Percentiles rank a stretch among this genome's conserved stretches.
phyloP scores from a whole-genome alignment of 2,329 filamentous ascomycete species.

The Aureobasidium musti region DNA sequence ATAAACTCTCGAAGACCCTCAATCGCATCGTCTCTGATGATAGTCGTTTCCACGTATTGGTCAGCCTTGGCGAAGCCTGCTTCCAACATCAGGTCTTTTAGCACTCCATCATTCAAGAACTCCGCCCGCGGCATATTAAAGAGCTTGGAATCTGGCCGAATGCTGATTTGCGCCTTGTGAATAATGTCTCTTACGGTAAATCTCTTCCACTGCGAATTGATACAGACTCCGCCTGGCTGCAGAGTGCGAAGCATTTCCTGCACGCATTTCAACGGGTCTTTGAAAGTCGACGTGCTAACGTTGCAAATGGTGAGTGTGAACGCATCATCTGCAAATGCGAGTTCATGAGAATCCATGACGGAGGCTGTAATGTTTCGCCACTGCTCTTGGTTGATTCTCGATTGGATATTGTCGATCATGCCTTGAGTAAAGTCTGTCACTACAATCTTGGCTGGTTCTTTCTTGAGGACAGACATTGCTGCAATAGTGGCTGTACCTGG shows the following conservation, averaged over 20 bases:
- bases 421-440: slow-evolving; percentile 7
- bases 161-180: not conserved
- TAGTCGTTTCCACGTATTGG: slow-evolving; percentile 1
- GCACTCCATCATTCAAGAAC: slow-evolving; percentile 7
- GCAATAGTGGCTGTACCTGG: slow-evolving; percentile 12
- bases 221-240: slow-evolving; percentile 1
- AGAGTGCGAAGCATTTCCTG: slow-evolving; percentile 1
- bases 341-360: slow-evolving; percentile 1
- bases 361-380: slow-evolving; percentile 10
- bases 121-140: not conserved
- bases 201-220: slow-evolving; percentile 8
- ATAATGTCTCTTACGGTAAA: not conserved
- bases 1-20: slow-evolving; percentile 2
- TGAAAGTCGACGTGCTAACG: slow-evolving; percentile 4
- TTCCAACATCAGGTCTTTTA: not conserved
- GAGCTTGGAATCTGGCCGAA: not conserved
- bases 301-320: slow-evolving; percentile 4
- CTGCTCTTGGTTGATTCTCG: not conserved
- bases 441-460: slow-evolving; percentile 4
- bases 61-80: not conserved
- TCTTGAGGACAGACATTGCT: not conserved
- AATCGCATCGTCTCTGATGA: not conserved
- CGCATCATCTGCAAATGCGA: not conserved
- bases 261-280: slow-evolving; percentile 1
- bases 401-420: slow-evolving; percentile 6